phyloP scores from a whole-genome alignment of 208 protist genomes.

The Wallacemonas sp. region DNA sequence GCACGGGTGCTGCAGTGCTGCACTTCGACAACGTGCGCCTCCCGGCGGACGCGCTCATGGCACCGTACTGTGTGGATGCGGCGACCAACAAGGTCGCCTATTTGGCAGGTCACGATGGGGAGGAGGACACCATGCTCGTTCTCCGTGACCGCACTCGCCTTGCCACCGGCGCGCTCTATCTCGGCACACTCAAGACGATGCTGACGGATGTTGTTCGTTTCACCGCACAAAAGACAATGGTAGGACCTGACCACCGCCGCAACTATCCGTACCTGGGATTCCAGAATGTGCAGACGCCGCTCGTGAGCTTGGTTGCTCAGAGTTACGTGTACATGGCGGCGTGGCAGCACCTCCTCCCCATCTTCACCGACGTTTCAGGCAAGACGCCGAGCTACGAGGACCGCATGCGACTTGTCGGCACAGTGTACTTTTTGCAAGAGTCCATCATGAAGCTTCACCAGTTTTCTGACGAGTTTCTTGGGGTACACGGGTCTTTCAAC shows the following conservation, averaged over 20 bases:
- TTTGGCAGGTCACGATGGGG: constrained; percentile 33
- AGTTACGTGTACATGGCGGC: constrained; percentile 68
- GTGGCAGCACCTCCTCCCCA: constrained; percentile 68
- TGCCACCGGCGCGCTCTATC: constrained; percentile 69
- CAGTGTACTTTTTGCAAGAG: constrained; percentile 77
- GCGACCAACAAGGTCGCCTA: constrained; percentile 40
- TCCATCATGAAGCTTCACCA: constrained; percentile 49
- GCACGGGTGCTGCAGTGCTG: constrained; percentile 60
- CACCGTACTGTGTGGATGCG: constrained; percentile 57
- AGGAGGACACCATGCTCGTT: constrained; percentile 41
- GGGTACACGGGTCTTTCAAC: constrained; percentile 55
- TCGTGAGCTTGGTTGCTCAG: constrained; percentile 76
- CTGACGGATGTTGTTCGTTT: constrained; percentile 61
- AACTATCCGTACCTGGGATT: constrained; percentile 86
- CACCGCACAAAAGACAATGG: constrained; percentile 64
- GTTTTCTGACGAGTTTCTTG: constrained; percentile 63
- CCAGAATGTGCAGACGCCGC: constrained; percentile 83
- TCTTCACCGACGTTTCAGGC: constrained; percentile 41
- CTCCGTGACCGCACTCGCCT: constrained; percentile 66
- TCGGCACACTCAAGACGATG: constrained; percentile 64
- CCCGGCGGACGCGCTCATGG: constrained; percentile 50
- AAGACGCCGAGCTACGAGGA: constrained; percentile 59
- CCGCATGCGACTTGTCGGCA: constrained; percentile 76
- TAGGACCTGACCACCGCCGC: constrained; percentile 67
- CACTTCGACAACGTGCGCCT: constrained; percentile 81